Evolutionary conservation across 345 rosid species (phyloP).

Genomic region (Acer saccharum): DNA sequence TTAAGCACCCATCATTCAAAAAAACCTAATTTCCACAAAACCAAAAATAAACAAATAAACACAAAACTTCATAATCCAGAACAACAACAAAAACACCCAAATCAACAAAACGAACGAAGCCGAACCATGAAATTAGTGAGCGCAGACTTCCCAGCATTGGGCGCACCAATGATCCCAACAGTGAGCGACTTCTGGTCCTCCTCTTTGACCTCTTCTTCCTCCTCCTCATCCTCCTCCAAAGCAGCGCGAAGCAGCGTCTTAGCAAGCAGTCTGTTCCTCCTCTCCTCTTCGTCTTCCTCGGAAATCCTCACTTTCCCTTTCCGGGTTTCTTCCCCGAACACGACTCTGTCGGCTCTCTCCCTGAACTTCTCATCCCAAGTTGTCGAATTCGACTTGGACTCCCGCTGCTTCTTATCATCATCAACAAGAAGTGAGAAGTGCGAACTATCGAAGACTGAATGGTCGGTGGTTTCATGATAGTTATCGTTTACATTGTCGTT

Average conservation of each 20-base stretch:
- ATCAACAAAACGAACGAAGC: conserved; percentile 12
- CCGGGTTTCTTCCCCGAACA: conserved; percentile 51
- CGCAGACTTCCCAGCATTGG: conserved; percentile 93
- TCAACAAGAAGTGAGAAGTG: conserved; percentile 41
- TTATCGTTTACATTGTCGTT: conserved; percentile 29
- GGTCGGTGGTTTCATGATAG: conserved; percentile 24
- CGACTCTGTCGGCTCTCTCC: conserved; percentile 47
- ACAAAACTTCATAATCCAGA: too few species aligned
- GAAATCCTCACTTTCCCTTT: conserved; percentile 25
- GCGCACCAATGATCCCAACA: conserved; percentile 93
- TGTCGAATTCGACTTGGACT: conserved; percentile 11
- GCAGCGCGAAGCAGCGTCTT: conserved; percentile 82
- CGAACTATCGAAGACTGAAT: conserved; percentile 61
- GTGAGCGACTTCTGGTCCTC: conserved; percentile 93
- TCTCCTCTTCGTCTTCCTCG: conserved; percentile 50
- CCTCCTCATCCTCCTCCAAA: conserved; percentile 52
- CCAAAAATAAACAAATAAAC: too few species aligned
- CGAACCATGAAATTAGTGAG: conserved; percentile 78
- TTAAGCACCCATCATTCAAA: neutral
- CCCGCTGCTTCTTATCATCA: conserved; percentile 23
- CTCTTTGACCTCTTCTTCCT: conserved; percentile 65
- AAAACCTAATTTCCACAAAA: neutral
- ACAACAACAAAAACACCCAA: too few species aligned
- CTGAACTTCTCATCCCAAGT: conserved; percentile 75
- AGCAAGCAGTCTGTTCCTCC: conserved; percentile 59